Base-by-base conservation (phyloP, 306 rosid species). In the Hippophae gyantsensis region DNA sequence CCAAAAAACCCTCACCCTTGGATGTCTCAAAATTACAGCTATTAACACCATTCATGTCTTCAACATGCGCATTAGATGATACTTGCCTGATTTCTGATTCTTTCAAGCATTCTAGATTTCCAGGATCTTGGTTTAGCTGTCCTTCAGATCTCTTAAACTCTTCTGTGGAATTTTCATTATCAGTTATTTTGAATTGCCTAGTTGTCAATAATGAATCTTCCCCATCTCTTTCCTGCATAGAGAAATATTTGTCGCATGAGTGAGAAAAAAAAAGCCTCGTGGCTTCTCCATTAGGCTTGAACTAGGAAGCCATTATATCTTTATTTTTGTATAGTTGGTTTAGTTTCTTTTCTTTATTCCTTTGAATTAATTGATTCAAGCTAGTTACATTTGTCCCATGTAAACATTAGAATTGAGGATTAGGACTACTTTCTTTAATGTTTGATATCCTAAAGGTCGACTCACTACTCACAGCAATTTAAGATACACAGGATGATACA, bases 211-310 rank as follows among this genome's bases (percentile, higher is more conserved):
- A 14, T 54, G 62, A 60, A 46, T 48, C 75, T 70, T 48, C 75
- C 32, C 6, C 60, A 58, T 52, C 68, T 32, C 42, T 23, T 42
- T 26, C 61, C 80, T 70, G 82, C 80, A 73, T 49, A 23, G 47
- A 42, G 11, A 48, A 38, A 13, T 25, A 57, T 23, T 25, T 6
- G 13, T 38, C 38, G 60, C 14, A 7, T 32, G 41, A 13, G 7
- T 14, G 25, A 7, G 25, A 7, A 51, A 6, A 14, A n/a, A 13
- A 46, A 38, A 14, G 18, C 23, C 10, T 25, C 64, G 25, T 5
- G 25, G 44, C 3, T 42, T 13, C 8, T 13, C 1, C 40, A 58
- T 6, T n/a, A 25, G 1, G 10, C 66, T 18, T 40, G 41, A 51
- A 40, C 41, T 52, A 14, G 13, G n/a, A 46, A 10, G 50, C 10